Evolutionary conservation across 2,329 filamentous ascomycete species (phyloP).

Genomic region (Dactylellina parvicollis): DNA sequence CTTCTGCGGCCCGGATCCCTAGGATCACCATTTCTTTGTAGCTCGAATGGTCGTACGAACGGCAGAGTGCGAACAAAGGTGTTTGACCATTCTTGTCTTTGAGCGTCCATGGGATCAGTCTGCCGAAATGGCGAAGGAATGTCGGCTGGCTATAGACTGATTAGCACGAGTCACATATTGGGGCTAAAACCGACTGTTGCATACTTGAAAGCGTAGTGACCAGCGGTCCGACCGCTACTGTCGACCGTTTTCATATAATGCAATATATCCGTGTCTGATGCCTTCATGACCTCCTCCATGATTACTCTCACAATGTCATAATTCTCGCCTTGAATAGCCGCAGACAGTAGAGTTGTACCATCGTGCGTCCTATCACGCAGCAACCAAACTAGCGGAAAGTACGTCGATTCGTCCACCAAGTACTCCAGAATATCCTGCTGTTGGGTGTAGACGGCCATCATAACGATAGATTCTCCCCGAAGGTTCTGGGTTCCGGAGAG

Average conservation of each 20-base stretch:
- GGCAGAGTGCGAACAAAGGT: slow-evolving; percentile 92
- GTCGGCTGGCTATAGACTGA: slow-evolving; percentile 69
- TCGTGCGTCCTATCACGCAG: slow-evolving; percentile 88
- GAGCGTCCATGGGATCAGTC: slow-evolving; percentile 84
- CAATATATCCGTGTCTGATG: slow-evolving; percentile 53
- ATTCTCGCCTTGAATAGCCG: slow-evolving; percentile 86
- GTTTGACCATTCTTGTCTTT: slow-evolving; percentile 97
- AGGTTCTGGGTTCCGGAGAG: slow-evolving; percentile 68
- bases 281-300: slow-evolving; percentile 65
- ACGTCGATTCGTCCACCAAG: slow-evolving; percentile 78
- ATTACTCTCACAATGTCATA: slow-evolving; percentile 78
- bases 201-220: slow-evolving; percentile 91
- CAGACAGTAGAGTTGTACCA: slow-evolving; percentile 86
- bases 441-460: slow-evolving; percentile 83
- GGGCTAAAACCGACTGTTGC: neutral
- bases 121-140: slow-evolving; percentile 79
- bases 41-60: slow-evolving; percentile 90
- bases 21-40: slow-evolving; percentile 88
- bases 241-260: slow-evolving; percentile 80
- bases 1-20: slow-evolving; percentile 77
- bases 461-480: slow-evolving; percentile 82
- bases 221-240: slow-evolving; percentile 83
- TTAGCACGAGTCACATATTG: slow-evolving; percentile 5
- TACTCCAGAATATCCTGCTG: slow-evolving; percentile 79
- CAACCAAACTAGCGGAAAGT: slow-evolving; percentile 76